Conservation (phyloP, 1,284 basidiomycete genomes). For the Malassezia vespertilionis region DNA sequence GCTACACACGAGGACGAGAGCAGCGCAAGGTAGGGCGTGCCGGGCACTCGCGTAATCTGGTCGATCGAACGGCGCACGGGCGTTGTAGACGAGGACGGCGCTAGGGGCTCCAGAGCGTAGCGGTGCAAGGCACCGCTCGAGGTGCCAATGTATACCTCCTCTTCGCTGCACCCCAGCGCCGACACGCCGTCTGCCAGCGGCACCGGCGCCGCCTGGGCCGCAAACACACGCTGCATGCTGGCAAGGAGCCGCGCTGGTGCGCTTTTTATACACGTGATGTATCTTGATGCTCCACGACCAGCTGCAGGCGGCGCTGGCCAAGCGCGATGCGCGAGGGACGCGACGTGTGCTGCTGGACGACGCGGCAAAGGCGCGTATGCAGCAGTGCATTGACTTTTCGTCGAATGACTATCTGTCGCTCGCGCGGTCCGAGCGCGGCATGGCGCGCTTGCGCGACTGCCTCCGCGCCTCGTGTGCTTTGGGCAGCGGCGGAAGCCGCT, state of each 20-base stretch:
- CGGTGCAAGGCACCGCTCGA: conserved; percentile 21
- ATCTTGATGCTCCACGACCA: conserved; percentile 29
- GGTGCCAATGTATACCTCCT: conserved; percentile 30
- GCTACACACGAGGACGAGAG: neutral
- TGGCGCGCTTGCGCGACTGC: conserved; percentile 48
- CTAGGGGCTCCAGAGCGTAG: conserved; percentile 18
- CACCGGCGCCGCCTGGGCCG: neutral
- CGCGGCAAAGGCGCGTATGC: conserved; percentile 6
- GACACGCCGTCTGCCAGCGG: conserved; percentile 3
- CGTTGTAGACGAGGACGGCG: neutral
- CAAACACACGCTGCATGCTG: conserved; percentile 7
- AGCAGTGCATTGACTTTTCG: conserved; percentile 58
- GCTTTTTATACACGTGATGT: neutral
- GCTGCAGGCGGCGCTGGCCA: conserved; percentile 26
- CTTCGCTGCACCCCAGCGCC: conserved; percentile 3
- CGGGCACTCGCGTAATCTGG: conserved; percentile 3
- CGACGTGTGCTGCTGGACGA: conserved; percentile 26
- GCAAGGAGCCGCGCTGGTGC: neutral
- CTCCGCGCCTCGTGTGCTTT: too few relatives aligned
- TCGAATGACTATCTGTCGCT: conserved; percentile 92
- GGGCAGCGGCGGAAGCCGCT: conserved; percentile 76
- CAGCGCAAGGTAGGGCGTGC: neutral
- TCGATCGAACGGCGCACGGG: conserved; percentile 5
- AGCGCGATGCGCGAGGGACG: conserved; percentile 27
- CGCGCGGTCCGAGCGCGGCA: conserved; percentile 51